Evolutionary conservation across 2,329 filamentous ascomycete genomes (phyloP), one percentile per base, ranked within the genome.

Genomic region (Ophioceras dolichostomum): DNA sequence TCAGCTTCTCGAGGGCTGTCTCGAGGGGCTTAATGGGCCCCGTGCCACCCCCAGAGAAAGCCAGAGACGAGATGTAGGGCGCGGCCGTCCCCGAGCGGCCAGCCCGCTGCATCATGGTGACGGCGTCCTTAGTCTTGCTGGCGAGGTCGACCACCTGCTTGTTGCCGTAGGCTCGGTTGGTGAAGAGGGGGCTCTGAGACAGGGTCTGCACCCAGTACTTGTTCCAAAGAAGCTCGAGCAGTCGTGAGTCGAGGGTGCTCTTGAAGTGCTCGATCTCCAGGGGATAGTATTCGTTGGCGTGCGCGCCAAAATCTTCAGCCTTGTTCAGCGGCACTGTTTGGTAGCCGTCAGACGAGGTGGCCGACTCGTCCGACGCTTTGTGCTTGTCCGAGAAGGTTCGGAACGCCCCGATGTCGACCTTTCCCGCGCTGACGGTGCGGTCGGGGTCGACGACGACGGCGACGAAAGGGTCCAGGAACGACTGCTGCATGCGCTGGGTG

Each of bases 161-260:
- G 50, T 82, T 94, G 37, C 80, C 82, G 54, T 88, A 98, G 49
- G 95, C 89, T 44, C 88, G 83, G 53, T 94, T 96, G 39, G 85
- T 87, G 49, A 94, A 79, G 4, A 95, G 71, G 17, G 89, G 88
- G 48, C 79, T 91, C 49, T 94, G 85, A 22, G 86, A 93, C 16
- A 98, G 73, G 5, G 91, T 98, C 53, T 93, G 84, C 24, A 95
- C 88, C 91, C 87, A 94, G 67, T 98, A 98, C 60, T 96, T 96
- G 66, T 95, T 94, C 91, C 91, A 96, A 21, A 98, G 68, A 36
- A 86, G 72, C 52, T 93, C 85, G 5, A 98, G 68, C 18, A 98
- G 70, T 49, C 87, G 82, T 2, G 79, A 73, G 60, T 98, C 91
- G 20, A 98, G 78, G 0, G 83, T 82, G 45, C 84, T 91, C 64